Evolutionary conservation across 495 filamentous ascomycete genomes (phyloP).

Genomic region (Aspergillus nanangensis): DNA sequence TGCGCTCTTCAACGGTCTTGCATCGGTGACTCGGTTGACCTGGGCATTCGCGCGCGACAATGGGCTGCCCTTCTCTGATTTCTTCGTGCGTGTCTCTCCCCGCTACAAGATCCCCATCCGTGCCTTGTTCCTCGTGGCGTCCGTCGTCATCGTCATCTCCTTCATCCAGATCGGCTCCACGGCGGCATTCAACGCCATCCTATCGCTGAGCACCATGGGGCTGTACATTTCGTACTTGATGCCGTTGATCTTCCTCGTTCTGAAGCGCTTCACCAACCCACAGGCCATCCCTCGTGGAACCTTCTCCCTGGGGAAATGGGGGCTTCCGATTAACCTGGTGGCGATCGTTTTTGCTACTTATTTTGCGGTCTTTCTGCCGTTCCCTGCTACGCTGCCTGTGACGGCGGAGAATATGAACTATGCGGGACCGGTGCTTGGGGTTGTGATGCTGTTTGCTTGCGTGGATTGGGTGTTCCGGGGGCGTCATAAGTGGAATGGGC

Average conservation of each 20-base stretch:
- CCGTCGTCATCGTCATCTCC: constrained; percentile 32
- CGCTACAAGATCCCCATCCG: constrained; percentile 43
- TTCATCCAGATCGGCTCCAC: constrained; percentile 48
- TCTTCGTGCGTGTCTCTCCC: constrained; percentile 40
- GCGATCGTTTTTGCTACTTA: constrained; percentile 38
- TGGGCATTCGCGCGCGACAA: constrained; percentile 61
- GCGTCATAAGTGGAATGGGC: constrained; percentile 26
- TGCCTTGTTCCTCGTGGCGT: constrained; percentile 38
- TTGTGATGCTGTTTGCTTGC: constrained; percentile 33
- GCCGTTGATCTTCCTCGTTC: constrained; percentile 37
- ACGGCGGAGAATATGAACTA: constrained; percentile 43
- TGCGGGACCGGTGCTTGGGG: constrained; percentile 36
- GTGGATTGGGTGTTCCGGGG: constrained; percentile 39
- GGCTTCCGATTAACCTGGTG: constrained; percentile 37
- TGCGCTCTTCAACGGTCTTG: constrained; percentile 43
- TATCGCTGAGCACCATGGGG: constrained; percentile 42
- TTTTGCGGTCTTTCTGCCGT: constrained; percentile 41
- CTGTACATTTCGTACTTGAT: constrained; percentile 50
- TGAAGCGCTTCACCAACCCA: constrained; percentile 20
- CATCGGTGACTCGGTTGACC: constrained; percentile 48
- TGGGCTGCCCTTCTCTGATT: constrained; percentile 51
- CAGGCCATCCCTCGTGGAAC: constrained; percentile 23
- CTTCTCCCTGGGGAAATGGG: constrained; percentile 27
- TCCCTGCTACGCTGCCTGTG: constrained; percentile 37
- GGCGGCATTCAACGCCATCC: constrained; percentile 45